Evolutionary conservation across 2,329 filamentous ascomycete species (phyloP), one percentile per base, ranked within the genome.

Genomic region (Colletotrichum noveboracense): DNA sequence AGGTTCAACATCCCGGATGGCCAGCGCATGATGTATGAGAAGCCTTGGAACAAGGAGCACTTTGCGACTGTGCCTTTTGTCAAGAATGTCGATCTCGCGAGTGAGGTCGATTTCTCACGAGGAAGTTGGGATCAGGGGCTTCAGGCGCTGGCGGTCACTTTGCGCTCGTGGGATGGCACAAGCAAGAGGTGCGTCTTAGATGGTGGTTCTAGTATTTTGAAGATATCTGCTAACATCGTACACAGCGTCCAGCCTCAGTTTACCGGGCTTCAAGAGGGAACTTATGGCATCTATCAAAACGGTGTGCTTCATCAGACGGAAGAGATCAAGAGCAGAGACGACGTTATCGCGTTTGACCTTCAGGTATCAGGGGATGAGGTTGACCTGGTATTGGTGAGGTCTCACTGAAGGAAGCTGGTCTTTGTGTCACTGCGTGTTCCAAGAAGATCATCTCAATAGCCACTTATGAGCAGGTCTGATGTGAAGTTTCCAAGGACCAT

Each of bases 1-100:
- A 76, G 84, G 24, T 76, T 85, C 24, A 85, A 86, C 72, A 81
- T 86, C 13, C 68, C 77, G 6, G 80, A 84, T 73, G 84, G 85
- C 14, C 82, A 83, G 78, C 82, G 79, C 76, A 82, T 70, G 48
- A 83, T 85, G 79, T 86, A 79, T 78, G 82, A 83, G 34, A 24
- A 71, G n/a, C 82, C 83, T 2, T 83, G 82, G 80, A 79, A 78
- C 1, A 68, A 66, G 16, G 78, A 82, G 6, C 56, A 66, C 12
- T 34, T 72, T 13, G 66, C 69, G 12, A 26, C 48, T 6, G 43
- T 66, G 18, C 76, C 76, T 3, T 78, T 38, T 14, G 21, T 71
- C 6, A 52, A 52, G 5, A 28, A 24, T 5, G 55, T 71, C 4
- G 16, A 55, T 4, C 9, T 75, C 1, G 18, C 36, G 9, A 36